These are phyloP conservation scores for Chlorencoelia australis DNA, from an alignment of 2,329 filamentous ascomycete genomes.

Conservation along the genomic window DNA sequence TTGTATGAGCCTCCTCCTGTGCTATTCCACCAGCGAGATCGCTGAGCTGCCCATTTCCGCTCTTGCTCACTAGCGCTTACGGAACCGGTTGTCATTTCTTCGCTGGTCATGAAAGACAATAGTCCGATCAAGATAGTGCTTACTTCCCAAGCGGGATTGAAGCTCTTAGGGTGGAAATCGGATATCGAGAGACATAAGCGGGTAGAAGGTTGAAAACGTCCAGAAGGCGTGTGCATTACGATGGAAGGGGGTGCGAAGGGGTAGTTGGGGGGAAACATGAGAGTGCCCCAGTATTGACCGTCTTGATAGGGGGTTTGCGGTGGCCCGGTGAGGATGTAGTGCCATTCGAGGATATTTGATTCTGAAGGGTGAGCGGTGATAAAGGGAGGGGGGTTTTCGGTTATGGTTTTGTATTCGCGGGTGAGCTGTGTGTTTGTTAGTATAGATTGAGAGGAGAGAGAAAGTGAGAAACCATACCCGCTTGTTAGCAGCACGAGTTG, in stretches of 20 bases:
- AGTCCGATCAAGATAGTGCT: slow-evolving; percentile 92
- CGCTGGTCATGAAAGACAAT: slow-evolving; percentile 94
- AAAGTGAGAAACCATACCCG: slow-evolving; percentile 36
- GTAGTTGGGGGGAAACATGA: slow-evolving; percentile 93
- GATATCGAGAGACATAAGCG: slow-evolving; percentile 91
- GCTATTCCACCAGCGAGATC: slow-evolving; percentile 92
- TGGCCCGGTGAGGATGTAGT: slow-evolving; percentile 91
- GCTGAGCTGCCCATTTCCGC: slow-evolving; percentile 64
- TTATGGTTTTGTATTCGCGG: slow-evolving; percentile 54
- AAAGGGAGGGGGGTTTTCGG: slow-evolving; percentile 74
- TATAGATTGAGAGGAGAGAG: background rate
- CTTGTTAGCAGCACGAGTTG: slow-evolving; percentile 63
- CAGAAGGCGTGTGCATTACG: slow-evolving; percentile 96
- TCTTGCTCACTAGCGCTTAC: slow-evolving; percentile 69
- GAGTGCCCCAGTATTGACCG: slow-evolving; percentile 96
- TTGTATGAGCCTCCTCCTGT: slow-evolving; percentile 56
- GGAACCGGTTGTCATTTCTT: slow-evolving; percentile 96
- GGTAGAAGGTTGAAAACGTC: slow-evolving; percentile 87
- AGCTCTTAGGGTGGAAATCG: slow-evolving; percentile 95
- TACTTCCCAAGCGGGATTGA: slow-evolving; percentile 98
- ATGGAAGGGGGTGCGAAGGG: slow-evolving; percentile 95
- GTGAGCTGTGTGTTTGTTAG: slow-evolving; percentile 36
- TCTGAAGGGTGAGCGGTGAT: slow-evolving; percentile 86
- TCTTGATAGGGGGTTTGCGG: slow-evolving; percentile 88
- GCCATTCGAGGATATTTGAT: slow-evolving; percentile 88